phyloP scores from a whole-genome alignment of 768 basidiomycete genomes.

The Phylloporus sp. region DNA sequence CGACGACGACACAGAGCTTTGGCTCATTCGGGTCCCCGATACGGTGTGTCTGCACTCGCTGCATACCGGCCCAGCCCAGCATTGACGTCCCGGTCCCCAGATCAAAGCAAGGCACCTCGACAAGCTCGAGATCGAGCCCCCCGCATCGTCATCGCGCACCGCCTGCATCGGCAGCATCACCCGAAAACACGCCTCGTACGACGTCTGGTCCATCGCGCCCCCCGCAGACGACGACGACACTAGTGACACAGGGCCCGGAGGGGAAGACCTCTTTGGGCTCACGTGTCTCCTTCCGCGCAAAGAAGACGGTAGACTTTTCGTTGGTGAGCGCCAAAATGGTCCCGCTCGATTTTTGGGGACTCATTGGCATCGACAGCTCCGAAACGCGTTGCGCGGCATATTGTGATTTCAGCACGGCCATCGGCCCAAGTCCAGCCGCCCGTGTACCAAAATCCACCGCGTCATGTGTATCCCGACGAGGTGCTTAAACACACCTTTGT shows the following conservation, averaged over 20 bases:
- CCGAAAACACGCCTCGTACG: constrained; percentile 52
- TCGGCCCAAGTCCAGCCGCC: constrained; percentile 16
- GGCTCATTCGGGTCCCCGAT: constrained; percentile 66
- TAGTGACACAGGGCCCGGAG: constrained; percentile 46
- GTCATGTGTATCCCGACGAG: constrained; percentile 54
- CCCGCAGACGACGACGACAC: constrained; percentile 33
- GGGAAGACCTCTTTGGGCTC: constrained; percentile 58
- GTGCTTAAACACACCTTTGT: constrained; percentile 58
- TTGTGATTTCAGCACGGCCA: constrained; percentile 54
- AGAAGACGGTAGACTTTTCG: constrained; percentile 54
- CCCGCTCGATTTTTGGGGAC: constrained; percentile 29
- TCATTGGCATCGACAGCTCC: constrained; percentile 44
- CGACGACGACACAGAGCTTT: constrained; percentile 63
- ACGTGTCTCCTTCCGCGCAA: constrained; percentile 63
- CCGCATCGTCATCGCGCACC: constrained; percentile 36
- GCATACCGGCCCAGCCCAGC: no score
- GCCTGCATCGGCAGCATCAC: constrained; percentile 45
- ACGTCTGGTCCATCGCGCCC: constrained; percentile 60
- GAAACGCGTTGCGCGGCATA: constrained; percentile 50
- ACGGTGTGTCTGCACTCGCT: constrained; percentile 19
- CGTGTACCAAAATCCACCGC: constrained; percentile 46
- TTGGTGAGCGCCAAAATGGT: constrained; percentile 36
- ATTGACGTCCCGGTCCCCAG: constrained; percentile 41
- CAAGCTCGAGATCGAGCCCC: constrained; percentile 42
- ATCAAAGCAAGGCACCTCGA: constrained; percentile 63